Base-by-base conservation (phyloP, 2,329 filamentous ascomycete species). In the Aureobasidium zeae region DNA sequence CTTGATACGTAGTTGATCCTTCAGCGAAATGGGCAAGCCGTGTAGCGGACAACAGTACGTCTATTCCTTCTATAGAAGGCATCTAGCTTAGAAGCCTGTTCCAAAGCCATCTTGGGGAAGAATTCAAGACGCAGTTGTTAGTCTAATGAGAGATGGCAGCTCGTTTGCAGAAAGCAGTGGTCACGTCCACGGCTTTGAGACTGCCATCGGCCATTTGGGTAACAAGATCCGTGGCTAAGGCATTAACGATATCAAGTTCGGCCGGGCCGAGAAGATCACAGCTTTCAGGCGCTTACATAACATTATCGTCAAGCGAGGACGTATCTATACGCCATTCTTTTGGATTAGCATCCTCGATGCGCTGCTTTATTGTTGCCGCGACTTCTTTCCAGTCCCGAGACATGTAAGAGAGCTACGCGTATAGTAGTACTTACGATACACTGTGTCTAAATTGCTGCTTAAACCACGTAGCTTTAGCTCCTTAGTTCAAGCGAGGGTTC, bases 271-370 rank as follows among this genome's bases (percentile, higher is more conserved):
- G 38, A 8, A 49, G 29, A 3, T 33, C 33, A 13, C 42, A 37
- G 9, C 16, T 45, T 5, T n/a, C 26, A 6, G 38, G 38, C 2
- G 32, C 20, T 1, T 38, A 13, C 42, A 38, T 45, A 26, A 45
- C 42, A 12, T 38, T 45, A 20, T 28, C 25, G n/a, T 2, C 19
- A 2, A 45, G 58, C 33, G 69, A 54, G 2, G 32, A 36, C 5
- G 58, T 57, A 0, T 76, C 73, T 3, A 81, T 68, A 37, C 67
- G 64, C 71, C 75, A 81, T 54, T 79, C 71, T 1, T 63, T 45
- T 1, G 78, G 77, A 44, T 81, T 76, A 0, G 71, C 71, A 32
- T 61, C 61, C 45, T 31, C 20, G 33, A 45, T 36, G 20, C 42
- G 42, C 5, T 30, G 26, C 10, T 36, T n/a, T 12, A 37, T 45